Evolutionary conservation across 371 early-diverging fungal genomes (phyloP).

Genomic region (Fennellomyces sp.): DNA sequence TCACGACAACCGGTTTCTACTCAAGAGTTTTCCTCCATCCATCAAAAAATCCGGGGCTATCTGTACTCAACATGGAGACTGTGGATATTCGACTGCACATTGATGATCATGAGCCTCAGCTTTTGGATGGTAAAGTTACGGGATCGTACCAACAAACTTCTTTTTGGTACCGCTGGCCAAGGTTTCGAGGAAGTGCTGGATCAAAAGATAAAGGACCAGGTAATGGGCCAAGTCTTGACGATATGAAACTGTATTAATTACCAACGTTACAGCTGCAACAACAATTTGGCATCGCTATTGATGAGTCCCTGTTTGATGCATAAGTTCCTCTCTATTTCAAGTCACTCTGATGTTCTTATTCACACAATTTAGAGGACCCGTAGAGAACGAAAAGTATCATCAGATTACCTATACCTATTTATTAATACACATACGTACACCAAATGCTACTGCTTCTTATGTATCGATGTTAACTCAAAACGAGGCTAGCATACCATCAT

Average conservation of each 20-base stretch:
- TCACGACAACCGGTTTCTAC: conserved; percentile 14
- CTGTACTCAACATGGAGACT: conserved; percentile 28
- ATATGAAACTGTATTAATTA: neutral
- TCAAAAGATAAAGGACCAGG: conserved; percentile 59
- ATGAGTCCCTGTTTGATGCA: conserved; percentile 70
- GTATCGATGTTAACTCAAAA: too few species aligned
- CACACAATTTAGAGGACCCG: too few species aligned
- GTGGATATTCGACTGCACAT: conserved; percentile 56
- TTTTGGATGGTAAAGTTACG: conserved; percentile 58
- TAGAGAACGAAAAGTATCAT: too few species aligned
- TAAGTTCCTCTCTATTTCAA: too few species aligned
- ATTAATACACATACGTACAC: too few species aligned
- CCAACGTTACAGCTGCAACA: conserved; percentile 45
- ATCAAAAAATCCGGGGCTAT: conserved; percentile 10
- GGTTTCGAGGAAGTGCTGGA: conserved; percentile 80
- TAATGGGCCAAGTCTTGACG: conserved; percentile 5
- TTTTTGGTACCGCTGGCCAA: conserved; percentile 41
- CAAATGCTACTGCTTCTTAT: too few species aligned
- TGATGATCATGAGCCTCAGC: conserved; percentile 63
- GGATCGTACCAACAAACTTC: conserved; percentile 33
- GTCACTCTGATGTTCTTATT: too few species aligned
- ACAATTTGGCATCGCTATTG: conserved; percentile 71
- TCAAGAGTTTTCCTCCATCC: neutral
- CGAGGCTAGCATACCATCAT: too few species aligned
- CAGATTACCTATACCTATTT: too few species aligned